A percentile compares a stretch with the other conserved stretches of the same genome.
These are phyloP conservation scores for Scytalidium sp. DNA, from an alignment of 2,329 filamentous ascomycete species.

Conservation along the genomic window DNA sequence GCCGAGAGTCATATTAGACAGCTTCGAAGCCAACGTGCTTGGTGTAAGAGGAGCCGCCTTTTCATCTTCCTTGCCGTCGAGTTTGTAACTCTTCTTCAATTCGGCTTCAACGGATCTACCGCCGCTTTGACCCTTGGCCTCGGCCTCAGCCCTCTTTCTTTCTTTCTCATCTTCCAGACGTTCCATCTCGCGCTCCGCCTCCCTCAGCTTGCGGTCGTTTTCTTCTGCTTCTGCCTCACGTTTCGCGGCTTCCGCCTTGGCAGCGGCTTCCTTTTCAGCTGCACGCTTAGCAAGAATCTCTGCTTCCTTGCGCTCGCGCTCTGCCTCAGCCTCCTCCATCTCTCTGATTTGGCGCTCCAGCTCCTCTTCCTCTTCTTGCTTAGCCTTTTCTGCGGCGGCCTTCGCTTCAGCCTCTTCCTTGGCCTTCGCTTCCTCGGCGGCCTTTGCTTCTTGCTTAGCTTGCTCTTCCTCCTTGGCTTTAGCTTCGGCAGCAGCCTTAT, in stretches of 20 bases:
- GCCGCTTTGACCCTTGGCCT: slow-evolving; percentile 25
- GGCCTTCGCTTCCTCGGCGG: slow-evolving; percentile 31
- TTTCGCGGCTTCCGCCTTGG: slow-evolving; percentile 42
- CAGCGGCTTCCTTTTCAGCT: slow-evolving; percentile 32
- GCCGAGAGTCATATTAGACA: slow-evolving; percentile 48
- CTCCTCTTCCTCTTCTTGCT: slow-evolving; percentile 49
- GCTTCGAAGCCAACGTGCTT: slow-evolving; percentile 37
- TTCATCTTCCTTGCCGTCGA: slow-evolving; percentile 22
- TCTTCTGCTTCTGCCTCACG: slow-evolving; percentile 48
- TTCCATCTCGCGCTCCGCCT: slow-evolving; percentile 71
- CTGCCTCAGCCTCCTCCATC: slow-evolving; percentile 41
- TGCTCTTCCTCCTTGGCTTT: slow-evolving; percentile 26
- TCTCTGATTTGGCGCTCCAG: slow-evolving; percentile 59
- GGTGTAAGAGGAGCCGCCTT: slow-evolving; percentile 23
- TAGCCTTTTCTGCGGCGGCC: slow-evolving; percentile 28
- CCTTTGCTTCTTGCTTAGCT: slow-evolving; percentile 24
- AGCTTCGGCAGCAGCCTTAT: slow-evolving; percentile 28
- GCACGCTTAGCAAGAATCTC: slow-evolving; percentile 30
- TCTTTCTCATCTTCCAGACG: slow-evolving; percentile 70
- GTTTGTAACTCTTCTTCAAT: slow-evolving; percentile 12
- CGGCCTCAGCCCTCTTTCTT: slow-evolving; percentile 51
- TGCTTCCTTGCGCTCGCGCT: slow-evolving; percentile 27
- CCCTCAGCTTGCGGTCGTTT: slow-evolving; percentile 64
- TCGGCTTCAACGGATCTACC: slow-evolving; percentile 12
- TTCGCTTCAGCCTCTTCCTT: slow-evolving; percentile 29